phyloP scores from a whole-genome alignment of 805 yeast species.

The Maudiozyma pseudohumilis region DNA sequence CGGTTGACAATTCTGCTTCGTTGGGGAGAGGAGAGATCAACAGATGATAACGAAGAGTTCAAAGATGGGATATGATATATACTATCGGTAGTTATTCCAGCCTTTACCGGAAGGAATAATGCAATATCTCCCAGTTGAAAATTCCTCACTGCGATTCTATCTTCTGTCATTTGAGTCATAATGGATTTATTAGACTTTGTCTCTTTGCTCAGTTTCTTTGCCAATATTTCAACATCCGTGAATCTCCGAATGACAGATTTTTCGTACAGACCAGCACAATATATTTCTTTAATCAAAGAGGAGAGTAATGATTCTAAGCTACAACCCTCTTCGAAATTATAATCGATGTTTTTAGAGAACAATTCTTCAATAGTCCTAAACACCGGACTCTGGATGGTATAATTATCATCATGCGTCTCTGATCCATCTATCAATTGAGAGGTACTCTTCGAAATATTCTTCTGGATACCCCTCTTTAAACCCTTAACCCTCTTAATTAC shows the following conservation, averaged over 20 bases:
- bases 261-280: slow-evolving; percentile 24
- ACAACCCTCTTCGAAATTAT: no score
- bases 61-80: slow-evolving; percentile 17
- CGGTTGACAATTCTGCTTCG: slow-evolving; percentile 9
- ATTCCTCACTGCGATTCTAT: slow-evolving; percentile 54
- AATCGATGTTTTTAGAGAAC: neutral
- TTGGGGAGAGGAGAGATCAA: slow-evolving; percentile 28
- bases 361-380: slow-evolving; percentile 20
- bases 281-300: slow-evolving; percentile 21
- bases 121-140: slow-evolving; percentile 73
- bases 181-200: slow-evolving; percentile 24
- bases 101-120: slow-evolving; percentile 71
- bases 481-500: slow-evolving; percentile 75
- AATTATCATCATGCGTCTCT: slow-evolving; percentile 1
- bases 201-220: slow-evolving; percentile 70
- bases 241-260: slow-evolving; percentile 60
- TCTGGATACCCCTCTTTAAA: slow-evolving; percentile 39
- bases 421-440: slow-evolving; percentile 24
- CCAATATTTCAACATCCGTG: slow-evolving; percentile 80
- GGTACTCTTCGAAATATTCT: slow-evolving; percentile 27
- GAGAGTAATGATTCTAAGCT: no score
- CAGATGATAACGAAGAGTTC: slow-evolving; percentile 28
- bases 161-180: slow-evolving; percentile 23
- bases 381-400: slow-evolving; percentile 42
- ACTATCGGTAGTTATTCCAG: slow-evolving; percentile 9